phyloP scores from a whole-genome alignment of 1,284 basidiomycete species.

The Sanghuangporus baumii region DNA sequence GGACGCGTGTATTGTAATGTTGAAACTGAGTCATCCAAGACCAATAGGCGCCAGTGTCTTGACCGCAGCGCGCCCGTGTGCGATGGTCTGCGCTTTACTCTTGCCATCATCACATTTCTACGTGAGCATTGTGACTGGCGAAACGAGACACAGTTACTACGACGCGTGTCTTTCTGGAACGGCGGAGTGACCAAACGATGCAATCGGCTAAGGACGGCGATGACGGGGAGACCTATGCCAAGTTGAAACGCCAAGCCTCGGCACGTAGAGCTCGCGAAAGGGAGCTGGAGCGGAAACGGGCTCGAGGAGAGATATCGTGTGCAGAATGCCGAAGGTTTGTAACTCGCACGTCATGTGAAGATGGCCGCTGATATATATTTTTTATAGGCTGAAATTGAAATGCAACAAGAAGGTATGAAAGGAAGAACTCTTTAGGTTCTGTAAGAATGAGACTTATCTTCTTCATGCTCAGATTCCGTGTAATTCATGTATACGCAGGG shows the following conservation, averaged over 20 bases:
- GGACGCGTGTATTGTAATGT: not conserved
- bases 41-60: not conserved
- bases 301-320: slow-evolving; percentile 15
- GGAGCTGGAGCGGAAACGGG: slow-evolving; percentile 12
- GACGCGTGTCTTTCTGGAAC: too few relatives aligned
- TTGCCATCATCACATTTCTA: not conserved
- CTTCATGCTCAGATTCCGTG: slow-evolving; percentile 9
- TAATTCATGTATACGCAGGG: slow-evolving; percentile 13
- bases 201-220: not conserved
- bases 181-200: not conserved
- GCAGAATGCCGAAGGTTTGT: slow-evolving; percentile 16
- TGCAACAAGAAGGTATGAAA: slow-evolving; percentile 16
- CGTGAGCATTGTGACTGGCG: too few relatives aligned
- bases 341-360: not conserved
- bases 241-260: not conserved
- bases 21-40: too few relatives aligned
- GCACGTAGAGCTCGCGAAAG: slow-evolving; percentile 8
- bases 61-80: not conserved
- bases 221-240: not conserved
- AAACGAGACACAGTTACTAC: too few relatives aligned
- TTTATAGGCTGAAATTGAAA: slow-evolving; percentile 16
- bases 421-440: not conserved
- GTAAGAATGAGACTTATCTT: not conserved
- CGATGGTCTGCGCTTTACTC: not conserved
- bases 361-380: not conserved